Evolutionary conservation across 805 yeast genomes (phyloP), one percentile per base, ranked within the genome.

Genomic region (Metschnikowia orientalis): DNA sequence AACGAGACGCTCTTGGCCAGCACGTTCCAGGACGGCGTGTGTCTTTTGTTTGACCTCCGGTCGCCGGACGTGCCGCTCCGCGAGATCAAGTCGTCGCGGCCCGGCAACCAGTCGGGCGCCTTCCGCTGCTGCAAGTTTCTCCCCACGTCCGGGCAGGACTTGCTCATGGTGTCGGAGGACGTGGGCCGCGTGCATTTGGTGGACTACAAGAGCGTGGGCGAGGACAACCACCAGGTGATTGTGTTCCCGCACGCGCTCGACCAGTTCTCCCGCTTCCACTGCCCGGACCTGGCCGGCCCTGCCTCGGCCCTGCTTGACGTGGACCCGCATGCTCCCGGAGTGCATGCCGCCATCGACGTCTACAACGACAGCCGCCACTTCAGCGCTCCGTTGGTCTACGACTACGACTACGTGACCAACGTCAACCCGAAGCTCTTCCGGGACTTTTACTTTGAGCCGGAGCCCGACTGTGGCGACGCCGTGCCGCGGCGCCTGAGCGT

Each of bases 161-260:
- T 87, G 38, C 61, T 89, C 36, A 74, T 83, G 33, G 68, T 89
- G 2, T 73, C 82, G 34, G 97, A 89, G 54, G 95, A 89, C 47
- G 81, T 78, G 33, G 94, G 95, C 0, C 69, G 95, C 34, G 83
- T 89, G 3, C 97, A 89, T 58, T 65, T 88, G 36, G 65, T 89
- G 17, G 96, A 89, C 54, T 70, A 87, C 16, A 72, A 95, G 41
- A 75, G 82, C 48, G 73, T 77, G 44, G 30, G 38, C 17, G 27
- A 31, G 12, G 42, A 41, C 16, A 46, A 51, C 24, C 51, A 43
- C 15, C 90, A 83, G 54, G 87, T 88, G 22, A 67, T 87, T 2
- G 62, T 81, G 38, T 62, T 82, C 9, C 92, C 92, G 0, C 63
- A 58, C 41, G 66, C 69, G 4, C 56, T 67, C 36, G 66, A 64